A percentile compares a stretch with the other conserved stretches of the same genome.
Evolutionary conservation across 768 basidiomycete species (phyloP).

Genomic region (Boletus coccyginus): DNA sequence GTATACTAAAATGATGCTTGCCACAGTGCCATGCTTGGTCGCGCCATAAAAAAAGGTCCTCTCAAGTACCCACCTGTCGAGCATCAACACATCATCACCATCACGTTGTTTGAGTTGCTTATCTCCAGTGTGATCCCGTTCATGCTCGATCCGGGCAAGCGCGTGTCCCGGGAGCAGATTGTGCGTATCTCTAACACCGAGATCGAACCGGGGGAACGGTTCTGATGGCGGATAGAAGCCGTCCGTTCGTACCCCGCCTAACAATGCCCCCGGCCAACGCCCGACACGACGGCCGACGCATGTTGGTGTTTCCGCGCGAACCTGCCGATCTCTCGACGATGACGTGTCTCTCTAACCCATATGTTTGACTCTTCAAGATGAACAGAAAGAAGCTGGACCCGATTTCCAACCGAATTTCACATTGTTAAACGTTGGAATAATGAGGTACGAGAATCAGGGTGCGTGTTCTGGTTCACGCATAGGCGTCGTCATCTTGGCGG

Average conservation of each 20-base stretch:
- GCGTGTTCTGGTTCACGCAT: background rate
- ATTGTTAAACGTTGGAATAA: background rate
- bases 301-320: background rate
- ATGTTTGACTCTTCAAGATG: background rate
- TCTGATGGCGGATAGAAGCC: background rate
- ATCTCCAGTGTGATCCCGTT: background rate
- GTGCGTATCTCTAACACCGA: background rate
- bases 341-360: background rate
- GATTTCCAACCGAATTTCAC: constrained; percentile 1
- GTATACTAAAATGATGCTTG: background rate
- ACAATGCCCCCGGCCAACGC: background rate
- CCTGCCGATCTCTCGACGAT: background rate
- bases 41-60: background rate
- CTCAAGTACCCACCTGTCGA: background rate
- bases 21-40: background rate
- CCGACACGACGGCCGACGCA: background rate
- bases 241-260: background rate
- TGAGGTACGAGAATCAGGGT: background rate
- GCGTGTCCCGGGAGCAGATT: background rate
- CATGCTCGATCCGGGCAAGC: background rate
- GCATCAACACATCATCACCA: background rate
- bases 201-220: background rate
- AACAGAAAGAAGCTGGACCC: background rate
- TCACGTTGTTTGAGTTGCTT: background rate
- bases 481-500: background rate